Evolutionary conservation across 2,329 filamentous ascomycete genomes (phyloP), one percentile per base, ranked within the genome.

Genomic region (Albifimbria verrucaria): DNA sequence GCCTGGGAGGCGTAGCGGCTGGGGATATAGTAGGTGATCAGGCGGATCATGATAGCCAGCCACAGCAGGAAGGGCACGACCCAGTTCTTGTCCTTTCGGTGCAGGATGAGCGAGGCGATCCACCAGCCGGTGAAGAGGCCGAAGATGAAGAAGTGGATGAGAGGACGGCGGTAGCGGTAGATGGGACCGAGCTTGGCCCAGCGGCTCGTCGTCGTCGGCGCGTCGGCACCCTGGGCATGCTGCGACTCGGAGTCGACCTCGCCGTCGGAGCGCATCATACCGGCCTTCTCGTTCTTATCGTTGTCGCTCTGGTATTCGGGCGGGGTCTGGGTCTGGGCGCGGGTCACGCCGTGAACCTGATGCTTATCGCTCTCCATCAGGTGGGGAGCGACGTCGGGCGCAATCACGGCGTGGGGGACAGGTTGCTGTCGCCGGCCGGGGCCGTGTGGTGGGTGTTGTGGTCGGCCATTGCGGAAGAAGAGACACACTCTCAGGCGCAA

Each of bases 61-160:
- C 87, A 96, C 46, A 96, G 67, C 49, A 96, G 77, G 72, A 95
- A 94, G 0, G 92, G 91, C 48, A 92, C 82, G 52, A 95, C 72
- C 91, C 91, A 96, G 64, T 90, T 90, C 71, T 77, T 78, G 64
- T 91, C 84, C 54, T 87, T 61, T 54, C 83, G 83, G 68, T 93
- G 90, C 50, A 90, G 76, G 54, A 92, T 77, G 47, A 93, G 74
- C 51, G 86, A 83, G 7, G 87, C 85, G 58, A 92, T 87, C 88
- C 88, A 92, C 89, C 89, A 92, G 63, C 76, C 77, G 3, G 76
- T 78, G 56, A 76, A 75, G 52, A 78, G 59, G 48, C 62, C 59
- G 50, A 73, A 74, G 62, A 79, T 59, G 64, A 76, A 60, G 59
- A 77, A 56, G 66, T 83, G 80, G 45, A 74, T 65, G 44, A 77